Base-by-base conservation (phyloP, 345 rosid genomes). In the Eutrema japonicum region DNA sequence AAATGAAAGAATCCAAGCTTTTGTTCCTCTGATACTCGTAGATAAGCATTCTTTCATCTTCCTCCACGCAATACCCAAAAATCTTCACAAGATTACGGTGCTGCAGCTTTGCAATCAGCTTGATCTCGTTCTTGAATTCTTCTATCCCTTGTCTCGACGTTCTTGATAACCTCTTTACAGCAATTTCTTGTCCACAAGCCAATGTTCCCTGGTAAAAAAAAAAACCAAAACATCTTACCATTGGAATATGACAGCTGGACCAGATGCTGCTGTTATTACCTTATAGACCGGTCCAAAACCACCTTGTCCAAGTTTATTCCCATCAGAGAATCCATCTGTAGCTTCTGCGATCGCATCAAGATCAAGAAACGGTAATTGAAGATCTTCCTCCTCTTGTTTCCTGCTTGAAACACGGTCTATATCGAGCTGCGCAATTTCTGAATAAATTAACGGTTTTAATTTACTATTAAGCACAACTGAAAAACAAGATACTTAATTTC, bases 231-330 rank as follows among this genome's bases (percentile, higher is more conserved):
- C 33, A 53, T 57, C 29, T 40, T 26, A 60, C 18, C 14, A 6
- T 32, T 41, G 35, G 2, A 18, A 51, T 60, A 3, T 32, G 6
- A 62, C 6, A 14, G 14, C 1, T 2, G 4, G 49, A 50, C 6
- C 50, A 12, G 5, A 26, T 29, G 3, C 4, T 64, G n/a, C 10
- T 9, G 13, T 51, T 63, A 7, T 59, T 76, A 86, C 92, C 91
- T 81, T 83, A 78, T 80, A 89, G 65, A 91, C 96, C 4, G 71
- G 86, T 40, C 96, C 89, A 45, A 89, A 89, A 9, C 69, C 96
- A 91, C 97, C 97, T 69, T 73, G 84, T 12, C 97, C 97, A 35
- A 89, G 81, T 73, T 82, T 85, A 35, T 87, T 86, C 0, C 49
- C 65, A 8, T 36, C 66, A 5, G 89, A 82, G 80, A 89, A 89